Percentiles rank a stretch among this genome's conserved stretches.
Evolutionary conservation across 495 filamentous ascomycete genomes (phyloP).

Genomic region (Pyrenopolyporus hunteri): DNA sequence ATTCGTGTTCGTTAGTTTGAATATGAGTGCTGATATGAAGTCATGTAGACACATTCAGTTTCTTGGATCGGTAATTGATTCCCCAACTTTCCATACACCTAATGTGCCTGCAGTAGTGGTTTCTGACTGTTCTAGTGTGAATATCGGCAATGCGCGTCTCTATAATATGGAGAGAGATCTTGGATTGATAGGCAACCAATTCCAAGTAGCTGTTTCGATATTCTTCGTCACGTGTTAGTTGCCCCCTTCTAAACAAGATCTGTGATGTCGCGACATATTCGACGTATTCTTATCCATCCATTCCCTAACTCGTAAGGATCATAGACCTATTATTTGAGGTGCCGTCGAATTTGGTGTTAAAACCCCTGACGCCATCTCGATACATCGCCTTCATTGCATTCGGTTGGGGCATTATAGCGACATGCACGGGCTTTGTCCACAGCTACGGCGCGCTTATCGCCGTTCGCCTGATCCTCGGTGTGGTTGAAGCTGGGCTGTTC

Average conservation of each 20-base stretch:
- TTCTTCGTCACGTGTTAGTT: conserved; percentile 72
- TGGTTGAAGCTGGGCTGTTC: conserved; percentile 72
- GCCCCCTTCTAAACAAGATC: neutral
- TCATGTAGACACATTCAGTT: conserved; percentile 47
- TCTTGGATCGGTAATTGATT: conserved; percentile 45
- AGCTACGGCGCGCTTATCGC: conserved; percentile 58
- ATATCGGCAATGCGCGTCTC: conserved; percentile 78
- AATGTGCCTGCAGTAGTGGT: neutral
- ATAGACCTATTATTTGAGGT: conserved; percentile 62
- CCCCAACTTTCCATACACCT: neutral
- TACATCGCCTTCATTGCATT: conserved; percentile 70
- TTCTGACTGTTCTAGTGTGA: conserved; percentile 55
- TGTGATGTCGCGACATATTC: neutral
- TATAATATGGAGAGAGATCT: conserved; percentile 74
- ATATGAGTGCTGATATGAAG: conserved; percentile 6
- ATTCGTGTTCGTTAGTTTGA: neutral
- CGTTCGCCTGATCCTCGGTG: conserved; percentile 66
- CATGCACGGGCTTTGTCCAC: conserved; percentile 67
- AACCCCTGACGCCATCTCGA: conserved; percentile 67
- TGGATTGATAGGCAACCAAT: conserved; percentile 65
- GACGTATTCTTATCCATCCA: neutral
- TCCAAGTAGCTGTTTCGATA: conserved; percentile 71
- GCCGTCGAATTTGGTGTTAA: conserved; percentile 68
- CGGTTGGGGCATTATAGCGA: conserved; percentile 75
- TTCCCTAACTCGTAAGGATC: conserved; percentile 2